Base-by-base conservation (phyloP, 306 rosid species). In the Cicer pinnatifidum region DNA sequence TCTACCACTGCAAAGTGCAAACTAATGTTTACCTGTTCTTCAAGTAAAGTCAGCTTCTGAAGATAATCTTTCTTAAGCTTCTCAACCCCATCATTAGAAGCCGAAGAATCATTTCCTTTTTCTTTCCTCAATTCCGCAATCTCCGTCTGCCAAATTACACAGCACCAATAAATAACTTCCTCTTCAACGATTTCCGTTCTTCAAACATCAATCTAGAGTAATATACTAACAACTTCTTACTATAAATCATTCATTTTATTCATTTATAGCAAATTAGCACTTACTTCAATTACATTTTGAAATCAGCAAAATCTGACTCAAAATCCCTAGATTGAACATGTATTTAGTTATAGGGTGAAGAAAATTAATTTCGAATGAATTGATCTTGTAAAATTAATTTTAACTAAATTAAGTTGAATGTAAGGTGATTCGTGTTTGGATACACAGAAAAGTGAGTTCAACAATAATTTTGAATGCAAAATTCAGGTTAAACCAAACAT, bases 1-100 rank as follows among this genome's bases (percentile, higher is more conserved):
- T 69, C 40, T 0, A 46, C 61, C 6, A 59, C 12, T 47, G 20
- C 43, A 37, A 62, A 59, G 12, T 47, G 37, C 43, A 37, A 62
- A 77, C 58, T 11, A 75, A 67, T 35, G 8, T 38, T 61, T 43
- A 95, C 99, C 99, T 91, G 96, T 9, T 87, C 89, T 82, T 90
- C 93, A 35, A 95, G 96, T 28, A 84, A 76, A 54, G 80, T 89
- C 83, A 95, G 82, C 89, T 95, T 95, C 75, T 82, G 89, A 65
- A 95, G 92, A 87, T 91, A 91, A n/a, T 89, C 89, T 61, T 75
- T 83, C 77, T 89, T 91, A 41, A 91, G 86, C 82, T 95, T 91
- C 75, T 83, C 89, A 72, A 87, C 80, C 61, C 85, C 87, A 11
- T 77, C 82, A 53, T 40, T 69, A 20, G 87, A 56, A 72, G 77